A percentile compares a stretch with the other conserved stretches of the same genome.
Evolutionary conservation across 352 stramenopile genomes (phyloP).

Genomic region (Phytophthora meadii): DNA sequence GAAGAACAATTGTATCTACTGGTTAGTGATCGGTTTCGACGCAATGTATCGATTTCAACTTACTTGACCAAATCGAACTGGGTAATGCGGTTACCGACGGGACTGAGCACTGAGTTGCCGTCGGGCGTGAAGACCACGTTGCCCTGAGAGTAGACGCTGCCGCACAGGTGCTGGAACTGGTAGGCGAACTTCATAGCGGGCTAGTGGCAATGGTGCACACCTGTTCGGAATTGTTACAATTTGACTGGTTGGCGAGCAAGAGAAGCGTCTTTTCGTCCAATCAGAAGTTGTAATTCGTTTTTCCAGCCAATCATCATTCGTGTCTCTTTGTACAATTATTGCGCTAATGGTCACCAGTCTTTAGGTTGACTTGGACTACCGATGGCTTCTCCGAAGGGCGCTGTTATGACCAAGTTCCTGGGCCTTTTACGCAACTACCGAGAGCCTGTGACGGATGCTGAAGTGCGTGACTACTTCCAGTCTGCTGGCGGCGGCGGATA

Average conservation of each 20-base stretch:
- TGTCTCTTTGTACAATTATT: constrained; percentile 20
- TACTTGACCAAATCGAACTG: constrained; percentile 95
- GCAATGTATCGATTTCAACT: constrained; percentile 21
- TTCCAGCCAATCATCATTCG: constrained; percentile 42
- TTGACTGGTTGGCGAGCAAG: constrained; percentile 51
- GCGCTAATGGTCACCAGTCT: constrained; percentile 22
- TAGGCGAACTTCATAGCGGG: constrained; percentile 89
- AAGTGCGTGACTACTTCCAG: constrained; percentile 86
- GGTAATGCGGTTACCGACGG: constrained; percentile 94
- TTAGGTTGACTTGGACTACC: constrained; percentile 8
- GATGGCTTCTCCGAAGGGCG: constrained; percentile 39
- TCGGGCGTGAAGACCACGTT: constrained; percentile 95
- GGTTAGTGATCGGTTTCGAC: not conserved
- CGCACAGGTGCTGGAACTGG: constrained; percentile 94
- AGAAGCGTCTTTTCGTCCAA: constrained; percentile 41
- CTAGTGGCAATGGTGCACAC: constrained; percentile 5
- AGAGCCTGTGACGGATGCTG: constrained; percentile 78
- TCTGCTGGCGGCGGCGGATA: constrained; percentile 71
- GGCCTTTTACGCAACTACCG: constrained; percentile 80
- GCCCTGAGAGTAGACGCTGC: constrained; percentile 93
- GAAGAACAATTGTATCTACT: constrained; percentile 11
- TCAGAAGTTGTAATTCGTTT: not conserved
- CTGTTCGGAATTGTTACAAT: constrained; percentile 17
- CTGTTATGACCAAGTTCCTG: constrained; percentile 75
- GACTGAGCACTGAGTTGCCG: constrained; percentile 92